phyloP scores from a whole-genome alignment of 225 moss, liverwort and hornwort genomes.

The Bryum argenteum region DNA sequence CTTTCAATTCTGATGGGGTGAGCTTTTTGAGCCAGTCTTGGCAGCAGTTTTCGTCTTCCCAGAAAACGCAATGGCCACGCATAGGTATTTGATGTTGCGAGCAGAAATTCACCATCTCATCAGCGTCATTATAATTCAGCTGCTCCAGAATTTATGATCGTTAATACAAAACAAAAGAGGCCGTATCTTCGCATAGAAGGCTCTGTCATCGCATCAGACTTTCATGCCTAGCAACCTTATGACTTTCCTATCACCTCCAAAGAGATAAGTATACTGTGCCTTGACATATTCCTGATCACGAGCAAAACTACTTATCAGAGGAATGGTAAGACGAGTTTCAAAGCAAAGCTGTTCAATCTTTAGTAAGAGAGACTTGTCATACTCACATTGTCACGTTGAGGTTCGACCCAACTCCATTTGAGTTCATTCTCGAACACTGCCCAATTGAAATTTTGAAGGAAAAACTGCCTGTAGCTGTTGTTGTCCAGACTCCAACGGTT shows the following conservation, averaged over 20 bases:
- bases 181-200: not conserved
- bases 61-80: conserved; percentile 88
- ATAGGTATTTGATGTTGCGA: conserved; percentile 57
- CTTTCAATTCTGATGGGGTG: conserved; percentile 40
- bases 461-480: conserved; percentile 68
- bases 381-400: conserved; percentile 46
- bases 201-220: not conserved
- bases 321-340: conserved; percentile 1
- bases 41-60: conserved; percentile 76
- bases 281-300: not conserved
- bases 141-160: conserved; percentile 30
- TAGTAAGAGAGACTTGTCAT: not conserved
- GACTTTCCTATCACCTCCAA: not conserved
- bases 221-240: conserved; percentile 10
- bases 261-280: conserved; percentile 6
- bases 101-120: conserved; percentile 77
- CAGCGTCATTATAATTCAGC: conserved; percentile 71
- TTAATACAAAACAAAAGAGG: conserved; percentile 12
- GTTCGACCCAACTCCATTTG: conserved; percentile 93
- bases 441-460: conserved; percentile 86
- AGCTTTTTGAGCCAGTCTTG: conserved; percentile 79
- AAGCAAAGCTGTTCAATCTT: not conserved
- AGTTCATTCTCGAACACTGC: conserved; percentile 97
- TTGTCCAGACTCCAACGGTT: conserved; percentile 75
- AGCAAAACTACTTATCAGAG: not conserved